Conservation (phyloP, 2,329 filamentous ascomycete genomes). For the Arthrobotrys entomopaga region DNA sequence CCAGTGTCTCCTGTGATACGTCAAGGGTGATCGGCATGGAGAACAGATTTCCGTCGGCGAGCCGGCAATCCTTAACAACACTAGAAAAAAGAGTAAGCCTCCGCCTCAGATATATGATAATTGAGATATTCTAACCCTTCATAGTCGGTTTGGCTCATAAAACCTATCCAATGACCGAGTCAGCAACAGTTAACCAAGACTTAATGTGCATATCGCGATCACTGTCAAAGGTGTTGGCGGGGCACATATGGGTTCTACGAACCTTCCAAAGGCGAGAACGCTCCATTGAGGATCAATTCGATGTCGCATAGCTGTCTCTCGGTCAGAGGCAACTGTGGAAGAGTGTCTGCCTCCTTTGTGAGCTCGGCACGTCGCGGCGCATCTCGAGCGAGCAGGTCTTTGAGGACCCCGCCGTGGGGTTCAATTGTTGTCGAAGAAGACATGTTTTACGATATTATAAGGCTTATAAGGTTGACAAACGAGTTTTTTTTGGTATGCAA, state of each 20-base stretch:
- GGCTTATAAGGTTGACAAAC: no score
- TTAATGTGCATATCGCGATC: neutral
- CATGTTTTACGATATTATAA: conserved; percentile 24
- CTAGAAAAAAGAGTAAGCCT: conserved; percentile 65
- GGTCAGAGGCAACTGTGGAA: conserved; percentile 83
- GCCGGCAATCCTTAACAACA: conserved; percentile 87
- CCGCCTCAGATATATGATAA: neutral
- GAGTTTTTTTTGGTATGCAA: no score
- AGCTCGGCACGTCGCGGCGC: conserved; percentile 82
- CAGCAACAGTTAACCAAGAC: neutral
- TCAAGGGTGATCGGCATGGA: conserved; percentile 97
- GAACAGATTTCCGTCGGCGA: conserved; percentile 89
- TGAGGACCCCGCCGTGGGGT: conserved; percentile 91
- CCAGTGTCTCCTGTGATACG: conserved; percentile 77
- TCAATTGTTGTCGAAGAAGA: conserved; percentile 64
- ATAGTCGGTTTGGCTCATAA: conserved; percentile 98
- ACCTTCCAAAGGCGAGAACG: conserved; percentile 98
- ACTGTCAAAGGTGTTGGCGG: conserved; percentile 14
- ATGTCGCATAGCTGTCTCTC: conserved; percentile 98
- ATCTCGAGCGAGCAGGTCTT: conserved; percentile 97
- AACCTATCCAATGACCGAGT: conserved; percentile 69
- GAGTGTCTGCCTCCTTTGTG: conserved; percentile 80
- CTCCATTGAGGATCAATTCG: conserved; percentile 95
- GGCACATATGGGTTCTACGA: conserved; percentile 63
- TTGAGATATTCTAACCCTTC: conserved; percentile 73